Conservation (phyloP, 179 eudicot genomes). For the Spergularia azorica region DNA sequence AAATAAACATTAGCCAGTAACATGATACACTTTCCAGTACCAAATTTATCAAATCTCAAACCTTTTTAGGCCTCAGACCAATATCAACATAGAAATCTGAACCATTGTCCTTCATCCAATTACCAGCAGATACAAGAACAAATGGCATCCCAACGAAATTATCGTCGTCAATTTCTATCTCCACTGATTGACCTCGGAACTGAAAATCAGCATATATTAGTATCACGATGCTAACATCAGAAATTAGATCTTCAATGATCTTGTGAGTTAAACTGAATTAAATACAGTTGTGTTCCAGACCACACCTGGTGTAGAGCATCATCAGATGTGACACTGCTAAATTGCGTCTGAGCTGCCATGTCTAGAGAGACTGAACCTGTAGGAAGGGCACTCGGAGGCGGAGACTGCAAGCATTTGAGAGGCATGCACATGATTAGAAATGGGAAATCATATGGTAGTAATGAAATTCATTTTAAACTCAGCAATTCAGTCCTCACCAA, state of each 20-base stretch:
- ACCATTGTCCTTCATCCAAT: conserved; percentile 80
- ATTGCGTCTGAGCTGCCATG: conserved; percentile 69
- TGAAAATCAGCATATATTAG: conserved; percentile 18
- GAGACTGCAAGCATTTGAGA: conserved; percentile 46
- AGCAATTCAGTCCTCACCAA: conserved; percentile 45
- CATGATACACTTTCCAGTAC: not conserved
- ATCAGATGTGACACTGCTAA: conserved; percentile 43
- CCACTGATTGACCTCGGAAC: conserved; percentile 64
- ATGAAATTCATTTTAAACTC: conserved; percentile 3
- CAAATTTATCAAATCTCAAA: conserved; percentile 19
- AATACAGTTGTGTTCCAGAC: conserved; percentile 13
- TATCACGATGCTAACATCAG: not conserved
- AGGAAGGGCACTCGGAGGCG: conserved; percentile 70
- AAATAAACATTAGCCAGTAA: not conserved
- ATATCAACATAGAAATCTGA: conserved; percentile 87
- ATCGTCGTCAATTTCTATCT: conserved; percentile 64
- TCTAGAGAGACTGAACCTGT: conserved; percentile 62
- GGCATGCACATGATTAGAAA: conserved; percentile 1
- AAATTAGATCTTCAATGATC: not conserved
- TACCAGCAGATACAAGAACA: conserved; percentile 73
- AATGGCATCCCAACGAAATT: conserved; percentile 84
- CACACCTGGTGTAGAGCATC: conserved; percentile 56
- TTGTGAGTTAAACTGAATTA: not conserved
- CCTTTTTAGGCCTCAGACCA: conserved; percentile 38
- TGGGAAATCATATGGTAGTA: not conserved